phyloP scores from a whole-genome alignment of 148 eudicot species.

The Polygonum maritimum region DNA sequence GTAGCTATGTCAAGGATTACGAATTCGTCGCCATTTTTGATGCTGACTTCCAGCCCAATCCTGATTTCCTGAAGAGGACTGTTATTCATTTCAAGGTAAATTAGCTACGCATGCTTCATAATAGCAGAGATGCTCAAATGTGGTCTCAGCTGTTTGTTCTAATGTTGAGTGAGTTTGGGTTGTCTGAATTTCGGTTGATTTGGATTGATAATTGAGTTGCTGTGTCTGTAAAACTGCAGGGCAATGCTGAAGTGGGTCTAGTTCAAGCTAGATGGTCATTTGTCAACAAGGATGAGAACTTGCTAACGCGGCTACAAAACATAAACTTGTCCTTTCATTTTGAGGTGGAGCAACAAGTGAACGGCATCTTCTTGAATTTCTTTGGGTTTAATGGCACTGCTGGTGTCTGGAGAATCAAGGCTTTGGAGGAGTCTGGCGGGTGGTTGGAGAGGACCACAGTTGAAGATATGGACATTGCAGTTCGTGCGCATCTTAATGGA shows the following conservation, averaged over 20 bases:
- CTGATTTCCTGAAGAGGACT: constrained; percentile 21
- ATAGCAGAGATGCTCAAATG: background rate
- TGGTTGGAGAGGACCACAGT: constrained; percentile 29
- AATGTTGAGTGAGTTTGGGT: background rate
- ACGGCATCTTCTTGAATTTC: constrained; percentile 21
- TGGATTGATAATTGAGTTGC: background rate
- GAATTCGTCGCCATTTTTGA: constrained; percentile 27
- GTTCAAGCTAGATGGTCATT: constrained; percentile 34
- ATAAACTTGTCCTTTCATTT: constrained; percentile 27
- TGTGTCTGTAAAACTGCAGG: constrained; percentile 14
- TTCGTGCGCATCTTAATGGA: constrained; percentile 26
- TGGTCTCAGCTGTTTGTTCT: background rate
- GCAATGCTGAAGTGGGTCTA: constrained; percentile 21
- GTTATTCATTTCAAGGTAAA: constrained; percentile 25
- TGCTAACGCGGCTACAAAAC: constrained; percentile 25
- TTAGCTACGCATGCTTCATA: background rate
- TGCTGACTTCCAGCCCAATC: constrained; percentile 26
- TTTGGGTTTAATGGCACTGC: constrained; percentile 30
- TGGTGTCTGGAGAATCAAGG: constrained; percentile 28
- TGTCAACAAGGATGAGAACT: constrained; percentile 26
- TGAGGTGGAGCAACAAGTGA: constrained; percentile 30
- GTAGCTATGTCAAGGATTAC: constrained; percentile 25
- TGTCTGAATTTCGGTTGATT: background rate
- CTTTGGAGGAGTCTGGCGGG: constrained; percentile 28
- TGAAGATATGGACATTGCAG: constrained; percentile 28